These are phyloP conservation scores for Candida anutae DNA, from an alignment of 1,139 yeast species.

Conservation along the genomic window DNA sequence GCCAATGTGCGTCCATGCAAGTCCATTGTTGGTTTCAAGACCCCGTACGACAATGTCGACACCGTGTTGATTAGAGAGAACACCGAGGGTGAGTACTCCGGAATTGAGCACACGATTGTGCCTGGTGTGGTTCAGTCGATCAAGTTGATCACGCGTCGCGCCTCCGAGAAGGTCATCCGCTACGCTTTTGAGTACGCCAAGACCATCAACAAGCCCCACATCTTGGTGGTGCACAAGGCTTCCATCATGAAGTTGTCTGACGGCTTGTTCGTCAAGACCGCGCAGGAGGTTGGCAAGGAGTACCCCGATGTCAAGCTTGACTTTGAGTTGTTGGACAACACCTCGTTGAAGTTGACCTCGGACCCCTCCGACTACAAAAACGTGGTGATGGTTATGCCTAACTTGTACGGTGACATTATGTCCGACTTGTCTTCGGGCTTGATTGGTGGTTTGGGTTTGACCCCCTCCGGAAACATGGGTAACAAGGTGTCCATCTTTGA, in stretches of 20 bases:
- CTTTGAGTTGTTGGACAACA: constrained; percentile 90
- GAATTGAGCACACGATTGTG: constrained; percentile 95
- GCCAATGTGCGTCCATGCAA: constrained; percentile 98
- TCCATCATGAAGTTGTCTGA: constrained; percentile 97
- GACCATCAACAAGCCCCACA: constrained; percentile 81
- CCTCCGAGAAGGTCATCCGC: constrained; percentile 92
- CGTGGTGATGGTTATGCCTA: constrained; percentile 98
- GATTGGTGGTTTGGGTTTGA: constrained; percentile 96
- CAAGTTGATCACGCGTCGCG: constrained; percentile 92
- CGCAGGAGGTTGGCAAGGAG: constrained; percentile 81
- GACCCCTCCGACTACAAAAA: constrained; percentile 75
- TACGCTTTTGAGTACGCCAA: constrained; percentile 96
- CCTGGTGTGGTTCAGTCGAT: constrained; percentile 99
- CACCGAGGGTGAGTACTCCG: constrained; percentile 99
- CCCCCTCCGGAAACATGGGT: constrained; percentile 99
- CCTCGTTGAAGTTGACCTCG: constrained; percentile 82
- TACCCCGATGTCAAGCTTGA: constrained; percentile 83
- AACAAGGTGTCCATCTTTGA: constrained; percentile 94
- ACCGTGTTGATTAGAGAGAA: constrained; percentile 96
- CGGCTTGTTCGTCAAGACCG: constrained; percentile 91
- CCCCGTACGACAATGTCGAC: constrained; percentile 91
- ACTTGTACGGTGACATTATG: constrained; percentile 97
- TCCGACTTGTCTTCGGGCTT: constrained; percentile 96
- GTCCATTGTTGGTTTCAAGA: constrained; percentile 86
- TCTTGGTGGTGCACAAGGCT: constrained; percentile 95